Evolutionary conservation across 192 early-diverging fungal genomes (phyloP).

Genomic region (Entomortierella lignicola): DNA sequence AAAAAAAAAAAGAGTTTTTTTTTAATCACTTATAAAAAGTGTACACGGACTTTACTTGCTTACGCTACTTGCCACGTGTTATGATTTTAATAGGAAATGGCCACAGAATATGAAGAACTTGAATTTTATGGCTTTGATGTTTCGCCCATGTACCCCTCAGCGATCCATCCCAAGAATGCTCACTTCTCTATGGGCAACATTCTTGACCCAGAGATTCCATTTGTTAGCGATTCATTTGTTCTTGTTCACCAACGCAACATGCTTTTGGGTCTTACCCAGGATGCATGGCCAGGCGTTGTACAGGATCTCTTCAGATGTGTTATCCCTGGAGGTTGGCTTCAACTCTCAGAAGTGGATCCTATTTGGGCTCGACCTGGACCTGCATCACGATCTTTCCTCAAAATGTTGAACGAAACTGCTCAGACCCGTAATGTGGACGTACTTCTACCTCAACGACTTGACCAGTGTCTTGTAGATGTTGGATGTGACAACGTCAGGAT

Average conservation of each 20-base stretch:
- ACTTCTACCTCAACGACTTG: conserved; percentile 28
- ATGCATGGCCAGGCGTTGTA: conserved; percentile 45
- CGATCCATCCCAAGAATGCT: conserved; percentile 54
- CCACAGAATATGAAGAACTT: conserved; percentile 39
- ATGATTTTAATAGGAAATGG: conserved; percentile 47
- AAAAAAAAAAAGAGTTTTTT: too few species aligned
- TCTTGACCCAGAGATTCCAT: conserved; percentile 48
- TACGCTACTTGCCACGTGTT: neutral
- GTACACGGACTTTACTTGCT: too few species aligned
- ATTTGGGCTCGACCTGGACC: conserved; percentile 47
- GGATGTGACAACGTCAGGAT: conserved; percentile 51
- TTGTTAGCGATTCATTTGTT: conserved; percentile 16
- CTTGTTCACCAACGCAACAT: conserved; percentile 50
- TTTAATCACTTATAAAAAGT: too few species aligned
- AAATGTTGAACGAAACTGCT: conserved; percentile 50
- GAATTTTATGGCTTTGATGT: conserved; percentile 52
- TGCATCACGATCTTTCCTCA: conserved; percentile 31
- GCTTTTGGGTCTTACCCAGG: conserved; percentile 39
- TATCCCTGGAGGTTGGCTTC: conserved; percentile 39
- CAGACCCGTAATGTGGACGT: conserved; percentile 51
- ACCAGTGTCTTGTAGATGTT: conserved; percentile 31
- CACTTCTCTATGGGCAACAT: conserved; percentile 49
- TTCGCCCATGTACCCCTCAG: conserved; percentile 51
- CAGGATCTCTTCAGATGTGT: conserved; percentile 50
- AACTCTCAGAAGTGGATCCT: conserved; percentile 47